Evolutionary conservation across 2,329 filamentous ascomycete genomes (phyloP), one percentile per base, ranked within the genome.

Genomic region (Tetracladium maxilliforme): DNA sequence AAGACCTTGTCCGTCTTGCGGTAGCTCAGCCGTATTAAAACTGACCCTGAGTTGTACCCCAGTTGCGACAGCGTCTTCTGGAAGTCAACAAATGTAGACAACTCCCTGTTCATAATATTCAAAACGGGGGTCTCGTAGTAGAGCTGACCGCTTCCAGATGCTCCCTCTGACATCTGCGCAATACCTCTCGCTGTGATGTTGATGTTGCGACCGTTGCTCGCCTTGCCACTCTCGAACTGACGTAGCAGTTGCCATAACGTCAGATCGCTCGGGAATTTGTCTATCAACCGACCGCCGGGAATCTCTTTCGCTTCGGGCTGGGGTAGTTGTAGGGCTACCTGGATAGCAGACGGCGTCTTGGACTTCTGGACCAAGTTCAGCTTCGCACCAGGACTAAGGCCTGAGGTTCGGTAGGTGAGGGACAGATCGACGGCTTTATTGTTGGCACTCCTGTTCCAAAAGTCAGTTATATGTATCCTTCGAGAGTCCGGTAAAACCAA

Each of bases 301-400:
- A 66, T 60, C 24, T 64, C 58, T 22, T 56, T 58, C 12, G 65
- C 70, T 43, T 90, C 78, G 13, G 73, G 68, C 18, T 74, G 64
- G 4, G 83, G 81, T 15, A 94, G 58, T 44, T 92, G 81, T 9
- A 98, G 58, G n/a, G 82, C 87, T 21, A 98, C 77, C 20, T 78
- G 84, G 28, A 98, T 77, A 23, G 78, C 77, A 3, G 82, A 76
- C 1, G 86, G 78, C 0, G 84, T 90, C 29, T 81, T 80, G 22
- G 86, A 90, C 30, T 78, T 74, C 44, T 82, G 74, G 13, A 94
- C 77, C 24, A 98, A 78, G 45, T 95, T 86, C 30, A 98, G 70
- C 45, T 92, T 92, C 30, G 90, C 87, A 33, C 90, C 90, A 19
- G 81, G 69, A 9, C 67, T 62, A 6, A 98, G 73, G 24, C 84